phyloP scores from a whole-genome alignment of 805 yeast species.

The Sugiyamaella valdiviana region DNA sequence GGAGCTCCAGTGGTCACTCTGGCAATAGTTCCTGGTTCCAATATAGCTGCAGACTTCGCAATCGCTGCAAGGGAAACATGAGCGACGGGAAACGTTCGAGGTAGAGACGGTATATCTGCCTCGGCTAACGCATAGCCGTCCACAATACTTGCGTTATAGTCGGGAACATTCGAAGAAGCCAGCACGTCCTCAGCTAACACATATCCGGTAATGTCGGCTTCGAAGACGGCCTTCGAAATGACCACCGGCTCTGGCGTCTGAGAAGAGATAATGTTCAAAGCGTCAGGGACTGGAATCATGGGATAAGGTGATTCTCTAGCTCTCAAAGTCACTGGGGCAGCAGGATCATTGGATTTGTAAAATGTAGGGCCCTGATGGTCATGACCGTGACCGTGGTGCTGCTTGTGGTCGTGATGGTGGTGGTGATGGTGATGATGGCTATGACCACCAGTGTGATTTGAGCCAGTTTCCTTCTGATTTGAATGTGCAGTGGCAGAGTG shows the following conservation, averaged over 20 bases:
- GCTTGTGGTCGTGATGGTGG: constrained; percentile 19
- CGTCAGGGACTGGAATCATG: constrained; percentile 40
- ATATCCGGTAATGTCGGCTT: constrained; percentile 33
- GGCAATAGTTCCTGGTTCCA: constrained; percentile 36
- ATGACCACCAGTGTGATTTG: constrained; percentile 5
- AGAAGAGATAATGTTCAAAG: constrained; percentile 32
- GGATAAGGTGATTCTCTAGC: constrained; percentile 46
- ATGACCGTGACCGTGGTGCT: constrained; percentile 10
- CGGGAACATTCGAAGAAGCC: constrained; percentile 40
- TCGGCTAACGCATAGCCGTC: constrained; percentile 47
- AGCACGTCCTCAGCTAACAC: constrained; percentile 39
- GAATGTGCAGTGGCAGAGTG: no score
- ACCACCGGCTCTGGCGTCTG: constrained; percentile 32
- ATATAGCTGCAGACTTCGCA: constrained; percentile 3
- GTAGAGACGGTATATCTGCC: constrained; percentile 12
- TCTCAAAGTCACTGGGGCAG: constrained; percentile 37
- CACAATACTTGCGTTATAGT: constrained; percentile 49
- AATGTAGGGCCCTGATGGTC: constrained; percentile 31
- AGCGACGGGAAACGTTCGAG: constrained; percentile 39
- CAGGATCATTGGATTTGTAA: constrained; percentile 35
- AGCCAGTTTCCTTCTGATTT: constrained; percentile 15
- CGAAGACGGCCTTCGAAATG: constrained; percentile 27
- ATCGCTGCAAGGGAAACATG: constrained; percentile 39
- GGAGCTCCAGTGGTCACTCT: constrained; percentile 55
- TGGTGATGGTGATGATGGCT: constrained; percentile 12